Base-by-base conservation (phyloP, 2,329 filamentous ascomycete species). In the Diaporthe sp. region DNA sequence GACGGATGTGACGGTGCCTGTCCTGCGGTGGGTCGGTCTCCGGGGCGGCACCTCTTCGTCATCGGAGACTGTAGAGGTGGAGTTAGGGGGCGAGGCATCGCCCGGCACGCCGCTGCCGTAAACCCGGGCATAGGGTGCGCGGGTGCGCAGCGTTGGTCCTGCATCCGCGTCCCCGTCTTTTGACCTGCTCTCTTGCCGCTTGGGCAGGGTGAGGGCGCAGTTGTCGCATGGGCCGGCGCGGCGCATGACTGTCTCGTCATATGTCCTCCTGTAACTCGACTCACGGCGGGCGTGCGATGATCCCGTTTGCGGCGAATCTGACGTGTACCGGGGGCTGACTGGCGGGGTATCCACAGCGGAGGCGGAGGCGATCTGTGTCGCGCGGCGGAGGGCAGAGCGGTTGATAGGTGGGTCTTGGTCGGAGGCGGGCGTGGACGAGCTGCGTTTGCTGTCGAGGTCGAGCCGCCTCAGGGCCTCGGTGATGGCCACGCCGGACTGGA, bases 151-250 rank as follows among this genome's bases (percentile, higher is more conserved):
- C 5, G 89, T 91, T 39, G 91, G 91, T 2, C 84, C 84, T 2
- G 80, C 78, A n/a, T 86, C 85, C 44, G 80, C 81, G 72, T 81
- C 82, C 35, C 71, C 76, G 69, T 79, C 72, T 47, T 51, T 65
- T 35, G 66, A 30, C 12, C 39, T 47, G 44, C 68, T 77, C 72
- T 83, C 80, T 71, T 86, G 85, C 65, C 85, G 84, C 77, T 86
- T 86, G 0, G 92, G 92, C 10, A 93, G 82, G 0, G 91, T 93
- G 78, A 93, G 87, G 73, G 91, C 91, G 80, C 92, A 93, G 81
- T 93, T 93, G 76, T 92, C 90, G 80, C 92, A 93, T 30, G 91
- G 91, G 10, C 88, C 89, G 70, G 91, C 90, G 73, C 89, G 88
- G 80, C 88, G 90, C 56, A 89, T 92, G 35, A 91, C 90, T n/a